Evolutionary conservation across 2,329 filamentous ascomycete genomes (phyloP), one percentile per base, ranked within the genome.

Genomic region (Escovopsis sp.): DNA sequence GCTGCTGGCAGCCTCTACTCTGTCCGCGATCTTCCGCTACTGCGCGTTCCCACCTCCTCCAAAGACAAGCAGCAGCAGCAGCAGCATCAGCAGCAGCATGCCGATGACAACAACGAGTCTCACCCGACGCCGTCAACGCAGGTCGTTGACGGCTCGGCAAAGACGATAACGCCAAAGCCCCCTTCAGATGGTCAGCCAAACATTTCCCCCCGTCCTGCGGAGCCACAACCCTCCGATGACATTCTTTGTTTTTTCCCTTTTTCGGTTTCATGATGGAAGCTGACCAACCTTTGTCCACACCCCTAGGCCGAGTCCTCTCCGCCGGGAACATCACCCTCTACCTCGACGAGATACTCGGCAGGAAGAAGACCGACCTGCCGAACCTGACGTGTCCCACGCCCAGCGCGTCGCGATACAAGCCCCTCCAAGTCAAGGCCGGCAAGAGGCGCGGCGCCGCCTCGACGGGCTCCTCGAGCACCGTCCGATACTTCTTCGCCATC

Each of bases 401-500:
- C 31, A 38, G 43, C 27, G 31, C 19, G 14, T 19, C 39, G 14
- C 23, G 44, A 42, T 48, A 53, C 27, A 36, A 37, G 19, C 5
- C 19, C 19, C 19, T 23, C 19, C 5, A 23, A n/a, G n/a, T n/a
- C n/a, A n/a, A n/a, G n/a, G n/a, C n/a, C n/a, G n/a, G n/a, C n/a
- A n/a, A n/a, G n/a, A n/a, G n/a, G n/a, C n/a, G n/a, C n/a, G 19
- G 19, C 19, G 19, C 5, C 19, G 19, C 19, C 9, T 9, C 5
- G 19, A 23, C 19, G 19, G 19, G n/a, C n/a, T n/a, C n/a, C n/a
- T n/a, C n/a, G n/a, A n/a, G n/a, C n/a, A n/a, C n/a, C n/a, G 35
- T 41, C 15, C 45, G 44, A 23, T 67, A 63, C 46, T 65, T 66
- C 47, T 69, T 72, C 38, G 66, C 67, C 2, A 50, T 72, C 15